These are phyloP conservation scores for Hyphopichia buzzinii DNA, from an alignment of 1,139 yeast genomes.

Conservation along the genomic window DNA sequence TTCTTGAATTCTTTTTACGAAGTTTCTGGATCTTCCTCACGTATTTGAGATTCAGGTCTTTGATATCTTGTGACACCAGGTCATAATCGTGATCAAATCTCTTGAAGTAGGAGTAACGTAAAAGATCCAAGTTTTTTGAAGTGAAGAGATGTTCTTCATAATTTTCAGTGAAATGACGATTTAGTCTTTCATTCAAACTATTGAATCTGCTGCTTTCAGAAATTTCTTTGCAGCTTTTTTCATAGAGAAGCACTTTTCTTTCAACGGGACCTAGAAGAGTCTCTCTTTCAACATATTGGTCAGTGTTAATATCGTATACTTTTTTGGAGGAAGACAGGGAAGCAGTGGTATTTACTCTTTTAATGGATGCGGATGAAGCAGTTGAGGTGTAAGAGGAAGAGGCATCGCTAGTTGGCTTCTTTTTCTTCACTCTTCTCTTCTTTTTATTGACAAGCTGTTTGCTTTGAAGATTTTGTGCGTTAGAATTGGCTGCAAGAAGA, in stretches of 20 bases:
- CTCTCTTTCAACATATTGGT: conserved; percentile 11
- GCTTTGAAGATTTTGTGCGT: conserved; percentile 1
- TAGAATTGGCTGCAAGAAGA: conserved; percentile 7
- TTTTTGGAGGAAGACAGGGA: conserved; percentile 9
- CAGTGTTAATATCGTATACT: conserved; percentile 14
- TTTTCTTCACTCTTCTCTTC: neutral
- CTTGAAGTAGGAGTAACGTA: conserved; percentile 28
- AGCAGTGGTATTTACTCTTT: conserved; percentile 1
- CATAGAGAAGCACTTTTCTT: conserved; percentile 15
- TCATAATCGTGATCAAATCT: conserved; percentile 15
- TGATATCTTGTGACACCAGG: conserved; percentile 7
- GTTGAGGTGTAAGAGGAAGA: neutral
- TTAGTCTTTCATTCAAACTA: conserved; percentile 16
- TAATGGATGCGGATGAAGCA: neutral
- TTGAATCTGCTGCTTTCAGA: conserved; percentile 11
- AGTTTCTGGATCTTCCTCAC: conserved; percentile 14
- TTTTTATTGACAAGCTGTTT: conserved; percentile 1
- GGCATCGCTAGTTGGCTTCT: no score
- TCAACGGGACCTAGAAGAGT: conserved; percentile 13
- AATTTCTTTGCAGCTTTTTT: conserved; percentile 12
- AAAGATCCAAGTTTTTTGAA: conserved; percentile 17
- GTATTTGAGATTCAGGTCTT: conserved; percentile 13
- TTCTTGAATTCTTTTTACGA: conserved; percentile 5
- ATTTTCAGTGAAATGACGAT: conserved; percentile 10
- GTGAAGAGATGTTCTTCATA: conserved; percentile 16